Percentiles rank a stretch among this genome's conserved stretches.
phyloP scores from a whole-genome alignment of 352 stramenopile species.

The Globisporangium uncinulatum region DNA sequence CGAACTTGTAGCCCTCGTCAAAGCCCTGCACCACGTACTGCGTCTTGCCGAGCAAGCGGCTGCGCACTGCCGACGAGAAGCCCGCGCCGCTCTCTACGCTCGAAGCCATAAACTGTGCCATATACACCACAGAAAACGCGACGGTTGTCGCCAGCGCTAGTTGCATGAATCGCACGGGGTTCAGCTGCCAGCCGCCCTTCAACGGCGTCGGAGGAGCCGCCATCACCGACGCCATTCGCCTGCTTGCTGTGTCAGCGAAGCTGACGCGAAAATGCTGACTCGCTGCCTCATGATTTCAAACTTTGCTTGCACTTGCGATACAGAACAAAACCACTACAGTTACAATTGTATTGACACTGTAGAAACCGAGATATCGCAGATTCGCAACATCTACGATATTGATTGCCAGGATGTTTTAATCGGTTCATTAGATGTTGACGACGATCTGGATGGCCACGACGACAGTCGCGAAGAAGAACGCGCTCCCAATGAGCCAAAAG shows the following conservation, averaged over 20 bases:
- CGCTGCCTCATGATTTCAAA: no score
- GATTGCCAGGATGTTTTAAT: no score
- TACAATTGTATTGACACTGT: no score
- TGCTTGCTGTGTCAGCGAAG: neutral
- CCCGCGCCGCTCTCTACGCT: slow-evolving; percentile 23
- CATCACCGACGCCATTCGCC: slow-evolving; percentile 3
- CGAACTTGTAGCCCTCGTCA: slow-evolving; percentile 62
- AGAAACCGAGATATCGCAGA: no score
- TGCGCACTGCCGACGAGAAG: slow-evolving; percentile 20
- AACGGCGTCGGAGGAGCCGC: neutral
- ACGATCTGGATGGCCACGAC: slow-evolving; percentile 61
- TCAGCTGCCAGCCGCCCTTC: slow-evolving; percentile 13
- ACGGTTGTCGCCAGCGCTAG: slow-evolving; percentile 46
- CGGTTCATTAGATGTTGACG: slow-evolving; percentile 37
- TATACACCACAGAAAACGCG: slow-evolving; percentile 62
- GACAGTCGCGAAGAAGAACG: slow-evolving; percentile 52
- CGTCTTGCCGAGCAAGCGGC: slow-evolving; percentile 46
- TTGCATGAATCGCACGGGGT: slow-evolving; percentile 71
- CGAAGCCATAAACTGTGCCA: slow-evolving; percentile 56
- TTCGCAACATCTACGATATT: no score
- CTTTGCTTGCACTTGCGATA: no score
- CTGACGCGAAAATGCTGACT: neutral
- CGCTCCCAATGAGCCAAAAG: slow-evolving; percentile 39
- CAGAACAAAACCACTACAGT: no score
- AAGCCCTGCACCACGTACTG: slow-evolving; percentile 67